A percentile compares a stretch with the other conserved stretches of the same genome.
phyloP scores from a whole-genome alignment of 345 rosid species.

The Geranium brycei region DNA sequence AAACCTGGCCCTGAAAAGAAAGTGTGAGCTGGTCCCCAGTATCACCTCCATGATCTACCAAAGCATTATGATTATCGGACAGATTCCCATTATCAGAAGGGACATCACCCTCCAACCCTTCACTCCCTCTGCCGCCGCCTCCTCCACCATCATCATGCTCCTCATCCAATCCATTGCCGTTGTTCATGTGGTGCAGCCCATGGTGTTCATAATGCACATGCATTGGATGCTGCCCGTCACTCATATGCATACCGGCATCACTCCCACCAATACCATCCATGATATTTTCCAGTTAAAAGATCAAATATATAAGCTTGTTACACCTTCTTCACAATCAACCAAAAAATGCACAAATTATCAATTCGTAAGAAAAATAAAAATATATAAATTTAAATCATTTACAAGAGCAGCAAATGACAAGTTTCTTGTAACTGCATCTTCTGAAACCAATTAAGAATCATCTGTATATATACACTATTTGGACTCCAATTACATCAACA shows the following conservation, averaged over 20 bases:
- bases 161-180: constrained; percentile 26
- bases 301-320: background rate
- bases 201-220: constrained; percentile 32
- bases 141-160: constrained; percentile 29
- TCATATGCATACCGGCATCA: constrained; percentile 27
- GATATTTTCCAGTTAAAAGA: background rate
- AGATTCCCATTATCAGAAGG: constrained; percentile 44
- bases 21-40: constrained; percentile 53
- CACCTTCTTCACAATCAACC: background rate
- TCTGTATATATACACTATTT: background rate
- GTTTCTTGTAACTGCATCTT: background rate
- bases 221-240: constrained; percentile 30
- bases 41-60: constrained; percentile 26
- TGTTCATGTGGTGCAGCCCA: constrained; percentile 29
- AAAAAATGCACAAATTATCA: no score
- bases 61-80: constrained; percentile 19
- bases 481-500: background rate
- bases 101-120: constrained; percentile 29
- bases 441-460: no score
- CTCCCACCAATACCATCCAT: constrained; percentile 40
- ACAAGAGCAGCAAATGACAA: no score
- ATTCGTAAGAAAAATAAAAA: no score
- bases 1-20: constrained; percentile 71
- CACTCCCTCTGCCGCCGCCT: constrained; percentile 10
- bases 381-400: no score